Percentiles rank a stretch among this genome's conserved stretches.
These are phyloP conservation scores for Scorias spongiosa DNA, from an alignment of 2,329 filamentous ascomycete species.

Conservation along the genomic window DNA sequence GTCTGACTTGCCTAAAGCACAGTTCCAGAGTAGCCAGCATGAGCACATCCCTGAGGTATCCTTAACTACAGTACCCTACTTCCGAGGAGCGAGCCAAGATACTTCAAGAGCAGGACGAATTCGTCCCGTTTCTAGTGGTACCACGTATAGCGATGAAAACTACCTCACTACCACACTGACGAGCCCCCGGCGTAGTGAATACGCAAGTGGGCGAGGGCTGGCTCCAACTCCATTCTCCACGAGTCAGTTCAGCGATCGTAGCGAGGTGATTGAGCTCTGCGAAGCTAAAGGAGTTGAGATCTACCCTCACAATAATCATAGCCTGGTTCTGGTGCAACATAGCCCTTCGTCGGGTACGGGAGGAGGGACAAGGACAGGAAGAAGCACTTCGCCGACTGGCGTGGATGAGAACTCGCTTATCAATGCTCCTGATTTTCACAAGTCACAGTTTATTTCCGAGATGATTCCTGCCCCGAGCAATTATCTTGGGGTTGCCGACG, in stretches of 20 bases:
- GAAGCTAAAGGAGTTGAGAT: conserved; percentile 47
- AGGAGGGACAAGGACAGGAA: neutral
- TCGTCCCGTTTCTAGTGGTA: neutral
- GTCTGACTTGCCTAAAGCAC: neutral
- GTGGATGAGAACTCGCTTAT: neutral
- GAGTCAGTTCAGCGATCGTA: conserved; percentile 1
- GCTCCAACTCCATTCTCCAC: neutral
- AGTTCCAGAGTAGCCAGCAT: too few relatives aligned
- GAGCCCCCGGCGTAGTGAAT: neutral
- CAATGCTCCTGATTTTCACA: neutral
- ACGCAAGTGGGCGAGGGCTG: neutral
- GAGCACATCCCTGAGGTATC: too few relatives aligned
- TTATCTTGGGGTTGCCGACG: neutral
- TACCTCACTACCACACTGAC: neutral
- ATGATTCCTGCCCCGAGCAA: neutral
- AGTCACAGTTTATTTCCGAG: neutral
- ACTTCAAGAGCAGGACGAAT: neutral
- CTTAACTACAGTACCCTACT: neutral
- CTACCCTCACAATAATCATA: conserved; percentile 48
- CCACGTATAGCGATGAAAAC: neutral
- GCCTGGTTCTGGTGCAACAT: conserved; percentile 48
- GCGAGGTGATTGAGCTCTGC: conserved; percentile 34
- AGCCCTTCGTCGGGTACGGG: neutral
- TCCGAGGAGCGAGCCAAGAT: neutral
- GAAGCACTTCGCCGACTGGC: neutral